phyloP scores from a whole-genome alignment of 768 basidiomycete genomes.

The Tubosaeta brunneosetosa region DNA sequence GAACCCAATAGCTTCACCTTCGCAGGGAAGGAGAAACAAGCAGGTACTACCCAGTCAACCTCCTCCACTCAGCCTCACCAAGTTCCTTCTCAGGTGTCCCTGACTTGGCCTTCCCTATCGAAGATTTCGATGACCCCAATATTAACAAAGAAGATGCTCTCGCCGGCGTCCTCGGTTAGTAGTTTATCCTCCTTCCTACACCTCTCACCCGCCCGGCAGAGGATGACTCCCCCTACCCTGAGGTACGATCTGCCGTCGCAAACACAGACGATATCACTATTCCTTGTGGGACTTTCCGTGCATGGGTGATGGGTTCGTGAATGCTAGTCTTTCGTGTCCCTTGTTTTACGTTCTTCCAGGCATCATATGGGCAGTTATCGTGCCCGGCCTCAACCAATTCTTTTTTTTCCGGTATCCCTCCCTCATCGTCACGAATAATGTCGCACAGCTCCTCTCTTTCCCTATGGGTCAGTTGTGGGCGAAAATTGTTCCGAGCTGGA shows the following conservation, averaged over 20 bases:
- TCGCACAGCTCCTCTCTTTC: constrained; percentile 70
- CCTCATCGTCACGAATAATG: constrained; percentile 42
- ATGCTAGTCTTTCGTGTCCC: not conserved
- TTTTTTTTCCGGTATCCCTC: constrained; percentile 68
- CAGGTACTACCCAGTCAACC: constrained; percentile 3
- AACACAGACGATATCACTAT: constrained; percentile 67
- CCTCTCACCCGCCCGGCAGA: constrained; percentile 28
- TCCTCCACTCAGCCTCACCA: not conserved
- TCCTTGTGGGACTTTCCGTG: constrained; percentile 56
- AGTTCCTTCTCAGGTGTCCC: constrained; percentile 2
- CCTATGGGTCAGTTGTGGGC: constrained; percentile 67
- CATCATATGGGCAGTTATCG: constrained; percentile 52
- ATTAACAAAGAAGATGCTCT: constrained; percentile 28
- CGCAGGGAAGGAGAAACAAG: constrained; percentile 21
- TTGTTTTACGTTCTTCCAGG: constrained; percentile 10
- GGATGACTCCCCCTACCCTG: constrained; percentile 80
- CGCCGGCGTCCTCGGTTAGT: constrained; percentile 24
- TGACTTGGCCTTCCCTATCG: constrained; percentile 5
- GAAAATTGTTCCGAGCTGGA: constrained; percentile 43
- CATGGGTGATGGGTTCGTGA: constrained; percentile 50
- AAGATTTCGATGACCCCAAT: constrained; percentile 37
- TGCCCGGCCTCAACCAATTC: constrained; percentile 75
- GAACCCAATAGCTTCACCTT: constrained; percentile 17
- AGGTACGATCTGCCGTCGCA: constrained; percentile 46
- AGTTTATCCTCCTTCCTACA: not conserved